Percentiles rank a stretch among this genome's conserved stretches.
Evolutionary conservation across 257 asterid species (phyloP).

Genomic region (Nicotiana sylvestris): DNA sequence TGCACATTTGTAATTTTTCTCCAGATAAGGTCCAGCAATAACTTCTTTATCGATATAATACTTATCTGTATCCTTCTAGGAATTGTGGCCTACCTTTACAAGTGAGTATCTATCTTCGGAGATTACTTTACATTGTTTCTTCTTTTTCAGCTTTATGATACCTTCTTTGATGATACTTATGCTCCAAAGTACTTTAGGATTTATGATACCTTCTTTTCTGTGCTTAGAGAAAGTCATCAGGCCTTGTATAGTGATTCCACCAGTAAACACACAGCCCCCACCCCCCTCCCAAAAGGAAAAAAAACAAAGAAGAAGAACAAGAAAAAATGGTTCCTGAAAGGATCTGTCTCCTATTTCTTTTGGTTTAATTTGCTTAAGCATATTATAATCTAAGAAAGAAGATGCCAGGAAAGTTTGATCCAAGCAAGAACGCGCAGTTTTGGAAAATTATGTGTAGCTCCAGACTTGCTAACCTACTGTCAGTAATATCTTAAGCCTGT

Average conservation of each 20-base stretch:
- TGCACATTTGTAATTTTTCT: not conserved
- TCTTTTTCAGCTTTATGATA: not conserved
- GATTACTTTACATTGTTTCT: not conserved
- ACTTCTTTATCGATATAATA: conserved; percentile 64
- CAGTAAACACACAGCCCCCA: too few relatives aligned
- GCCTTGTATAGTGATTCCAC: too few relatives aligned
- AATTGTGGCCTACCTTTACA: conserved; percentile 66
- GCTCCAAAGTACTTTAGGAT: not conserved
- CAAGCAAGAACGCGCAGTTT: not conserved
- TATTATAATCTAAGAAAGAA: not conserved
- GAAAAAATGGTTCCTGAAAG: not conserved
- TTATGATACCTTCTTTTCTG: too few relatives aligned
- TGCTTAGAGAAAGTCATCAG: too few relatives aligned
- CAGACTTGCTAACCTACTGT: not conserved
- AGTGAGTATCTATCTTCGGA: conserved; percentile 49
- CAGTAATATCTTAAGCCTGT: not conserved
- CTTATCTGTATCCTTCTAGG: conserved; percentile 75
- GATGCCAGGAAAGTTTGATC: not conserved
- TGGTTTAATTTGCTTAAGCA: not conserved
- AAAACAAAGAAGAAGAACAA: not conserved
- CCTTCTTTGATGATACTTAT: not conserved
- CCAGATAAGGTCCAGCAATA: conserved; percentile 75
- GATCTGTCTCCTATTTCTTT: too few relatives aligned
- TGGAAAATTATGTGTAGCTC: not conserved
- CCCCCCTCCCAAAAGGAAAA: not conserved